Evolutionary conservation across 2,329 filamentous ascomycete species (phyloP), one percentile per base, ranked within the genome.

Genomic region (Aschersonia sp.): DNA sequence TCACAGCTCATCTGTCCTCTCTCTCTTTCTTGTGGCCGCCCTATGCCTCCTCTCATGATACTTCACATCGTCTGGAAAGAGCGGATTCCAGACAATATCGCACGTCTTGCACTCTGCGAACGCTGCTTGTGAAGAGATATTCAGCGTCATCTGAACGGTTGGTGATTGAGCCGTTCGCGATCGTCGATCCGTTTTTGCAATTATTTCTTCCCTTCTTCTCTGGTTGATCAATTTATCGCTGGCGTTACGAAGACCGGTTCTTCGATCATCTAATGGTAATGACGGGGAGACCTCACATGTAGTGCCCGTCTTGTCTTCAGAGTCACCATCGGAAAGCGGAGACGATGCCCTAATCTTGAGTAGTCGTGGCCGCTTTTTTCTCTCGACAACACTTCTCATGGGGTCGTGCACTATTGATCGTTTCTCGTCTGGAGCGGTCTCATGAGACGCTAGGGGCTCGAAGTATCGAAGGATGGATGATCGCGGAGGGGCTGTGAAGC

Each of bases 61-160:
- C 49, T 65, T 70, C 12, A 69, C 67, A 48, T 71, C 68, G 31
- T 64, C 64, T 3, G 67, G 66, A 47, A 65, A 66, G 4, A 69
- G 52, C 0, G 68, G 68, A 46, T 71, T 71, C 60, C 66, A 71
- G 5, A 71, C 64, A 1, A 61, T 69, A 46, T 69, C 58, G 51
- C 68, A 71, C 3, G 62, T 49, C 45, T 60, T 67, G 51, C 68
- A 71, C 47, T 71, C 68, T 2, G 65, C 62, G 50, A 71, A 70
- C 1, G 67, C 56, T 3, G 66, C 64, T 30, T 65, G 60, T 1
- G 61, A 58, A 0, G 68, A 69, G 2, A 71, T 56, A 35, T 71
- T 70, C n/a, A 71, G 59, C 1, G 67, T 71, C 2, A 65, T 71
- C 46, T 71, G 68, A 1, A 70, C 56, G 1, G 55, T 52, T 2